Conservation (phyloP, 345 rosid species). For the Physaria fendleri region DNA sequence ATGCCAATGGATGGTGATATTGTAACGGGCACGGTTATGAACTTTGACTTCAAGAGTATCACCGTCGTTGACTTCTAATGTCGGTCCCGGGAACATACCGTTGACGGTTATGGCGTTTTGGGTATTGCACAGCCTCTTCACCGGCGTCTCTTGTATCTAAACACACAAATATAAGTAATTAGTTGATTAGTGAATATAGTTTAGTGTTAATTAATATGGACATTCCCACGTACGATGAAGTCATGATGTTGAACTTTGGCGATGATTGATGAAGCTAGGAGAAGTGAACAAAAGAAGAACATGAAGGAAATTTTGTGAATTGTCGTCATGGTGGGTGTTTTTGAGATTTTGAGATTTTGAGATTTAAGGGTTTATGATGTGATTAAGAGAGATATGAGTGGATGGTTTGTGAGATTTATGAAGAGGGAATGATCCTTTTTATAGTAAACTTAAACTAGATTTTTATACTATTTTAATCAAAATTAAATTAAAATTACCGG, state of each 20-base stretch:
- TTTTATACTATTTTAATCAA: slow-evolving; percentile 3
- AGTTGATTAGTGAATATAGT: not conserved
- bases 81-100: slow-evolving; percentile 94
- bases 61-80: slow-evolving; percentile 63
- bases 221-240: slow-evolving; percentile 55
- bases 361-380: not conserved
- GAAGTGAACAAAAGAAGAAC: slow-evolving; percentile 32
- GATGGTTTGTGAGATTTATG: slow-evolving; percentile 4
- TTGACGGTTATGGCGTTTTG: slow-evolving; percentile 73
- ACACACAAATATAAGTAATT: not conserved
- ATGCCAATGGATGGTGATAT: slow-evolving; percentile 92
- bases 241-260: slow-evolving; percentile 58
- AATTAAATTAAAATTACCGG: slow-evolving; percentile 17
- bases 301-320: not conserved
- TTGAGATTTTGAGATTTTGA: not conserved
- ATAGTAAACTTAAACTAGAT: not conserved
- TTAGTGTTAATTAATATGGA: not conserved
- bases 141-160: slow-evolving; percentile 74
- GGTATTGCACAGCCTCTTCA: slow-evolving; percentile 93
- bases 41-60: slow-evolving; percentile 70
- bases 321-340: slow-evolving; percentile 4
- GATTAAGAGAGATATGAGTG: slow-evolving; percentile 9
- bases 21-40: slow-evolving; percentile 55
- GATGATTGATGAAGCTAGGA: slow-evolving; percentile 36
- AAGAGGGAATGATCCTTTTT: slow-evolving; percentile 6